Conservation (phyloP, 1,139 yeast species). For the Arxiozyma bovina region DNA sequence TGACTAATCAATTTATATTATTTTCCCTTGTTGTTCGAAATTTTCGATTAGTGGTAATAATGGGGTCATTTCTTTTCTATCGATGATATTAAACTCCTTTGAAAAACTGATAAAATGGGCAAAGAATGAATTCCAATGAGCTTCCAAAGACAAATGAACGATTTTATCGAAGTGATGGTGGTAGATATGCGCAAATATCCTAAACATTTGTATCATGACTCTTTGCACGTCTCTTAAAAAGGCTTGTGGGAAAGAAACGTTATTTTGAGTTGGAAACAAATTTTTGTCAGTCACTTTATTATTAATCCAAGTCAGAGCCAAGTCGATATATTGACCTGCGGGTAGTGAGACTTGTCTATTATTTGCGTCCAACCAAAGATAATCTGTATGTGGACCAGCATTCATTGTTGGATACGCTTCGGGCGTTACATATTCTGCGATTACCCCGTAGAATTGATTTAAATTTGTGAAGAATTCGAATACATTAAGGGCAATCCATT, state of each 20-base stretch:
- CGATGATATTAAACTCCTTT: conserved; percentile 75
- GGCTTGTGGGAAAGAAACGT: conserved; percentile 87
- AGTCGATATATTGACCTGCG: conserved; percentile 86
- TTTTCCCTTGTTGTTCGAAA: conserved; percentile 81
- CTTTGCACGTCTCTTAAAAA: conserved; percentile 77
- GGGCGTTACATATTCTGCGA: conserved; percentile 82
- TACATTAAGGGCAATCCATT: conserved; percentile 90
- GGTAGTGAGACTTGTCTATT: conserved; percentile 78
- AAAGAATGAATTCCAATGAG: conserved; percentile 96
- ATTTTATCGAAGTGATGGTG: conserved; percentile 90
- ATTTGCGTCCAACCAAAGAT: conserved; percentile 78
- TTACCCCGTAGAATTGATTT: conserved; percentile 79
- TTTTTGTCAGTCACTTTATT: conserved; percentile 82
- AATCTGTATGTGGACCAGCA: conserved; percentile 89
- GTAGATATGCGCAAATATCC: conserved; percentile 94
- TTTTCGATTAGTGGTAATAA: conserved; percentile 64
- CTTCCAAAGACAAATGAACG: conserved; percentile 82
- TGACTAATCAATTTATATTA: conserved; percentile 28
- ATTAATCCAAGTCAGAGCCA: conserved; percentile 84
- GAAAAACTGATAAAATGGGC: conserved; percentile 89
- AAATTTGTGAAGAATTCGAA: conserved; percentile 83
- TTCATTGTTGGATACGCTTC: conserved; percentile 89
- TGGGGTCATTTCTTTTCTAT: conserved; percentile 71
- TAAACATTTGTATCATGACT: conserved; percentile 83
- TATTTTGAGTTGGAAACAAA: conserved; percentile 84